Evolutionary conservation across 2,329 filamentous ascomycete species (phyloP).

Genomic region (Laburnicola sp.): DNA sequence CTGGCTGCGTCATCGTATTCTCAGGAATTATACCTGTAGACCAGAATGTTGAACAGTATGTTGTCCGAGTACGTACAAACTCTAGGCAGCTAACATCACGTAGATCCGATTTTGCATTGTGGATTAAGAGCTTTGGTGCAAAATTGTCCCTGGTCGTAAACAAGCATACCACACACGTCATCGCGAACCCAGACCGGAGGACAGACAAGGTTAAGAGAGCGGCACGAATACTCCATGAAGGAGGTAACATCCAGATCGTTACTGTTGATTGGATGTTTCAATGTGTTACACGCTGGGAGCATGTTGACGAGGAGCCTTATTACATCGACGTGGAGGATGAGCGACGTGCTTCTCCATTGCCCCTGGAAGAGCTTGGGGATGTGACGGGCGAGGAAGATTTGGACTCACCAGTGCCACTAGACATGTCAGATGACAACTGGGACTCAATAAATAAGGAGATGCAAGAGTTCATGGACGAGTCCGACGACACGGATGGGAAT

Average conservation of each 20-base stretch:
- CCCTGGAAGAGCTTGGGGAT: conserved; percentile 49
- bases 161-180: conserved; percentile 66
- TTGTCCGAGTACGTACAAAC: neutral
- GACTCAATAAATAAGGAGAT: conserved; percentile 69
- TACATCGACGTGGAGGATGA: conserved; percentile 76
- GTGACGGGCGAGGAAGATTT: conserved; percentile 30
- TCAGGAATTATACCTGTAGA: conserved; percentile 88
- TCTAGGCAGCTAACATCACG: conserved; percentile 20
- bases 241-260: conserved; percentile 78
- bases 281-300: conserved; percentile 81
- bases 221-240: conserved; percentile 62
- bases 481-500: conserved; percentile 40
- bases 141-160: conserved; percentile 62
- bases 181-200: conserved; percentile 70
- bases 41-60: conserved; percentile 68
- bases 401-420: conserved; percentile 29
- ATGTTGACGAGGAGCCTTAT: conserved; percentile 76
- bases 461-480: conserved; percentile 67
- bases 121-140: conserved; percentile 85
- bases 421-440: conserved; percentile 43
- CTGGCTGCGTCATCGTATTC: conserved; percentile 77
- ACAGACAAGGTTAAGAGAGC: conserved; percentile 92
- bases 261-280: conserved; percentile 87
- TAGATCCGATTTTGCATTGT: conserved; percentile 80
- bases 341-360: conserved; percentile 30